Percentiles rank a stretch among this genome's conserved stretches.
Evolutionary conservation across 2,329 filamentous ascomycete species (phyloP).

Genomic region (Zymoseptoria tritici): DNA sequence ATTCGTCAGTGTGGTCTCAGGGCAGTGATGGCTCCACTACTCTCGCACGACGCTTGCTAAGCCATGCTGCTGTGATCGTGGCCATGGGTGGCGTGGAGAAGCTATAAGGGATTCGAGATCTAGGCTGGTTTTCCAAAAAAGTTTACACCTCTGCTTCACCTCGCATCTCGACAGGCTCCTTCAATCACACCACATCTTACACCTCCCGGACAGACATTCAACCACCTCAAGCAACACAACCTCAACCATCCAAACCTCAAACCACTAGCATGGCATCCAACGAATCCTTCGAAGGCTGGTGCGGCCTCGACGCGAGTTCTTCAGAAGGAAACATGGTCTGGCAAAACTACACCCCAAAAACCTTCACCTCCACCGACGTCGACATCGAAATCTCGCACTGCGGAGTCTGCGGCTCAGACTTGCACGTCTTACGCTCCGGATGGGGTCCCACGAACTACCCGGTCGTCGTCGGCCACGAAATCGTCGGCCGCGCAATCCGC

Average conservation of each 20-base stretch:
- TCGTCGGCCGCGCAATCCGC: conserved; percentile 29
- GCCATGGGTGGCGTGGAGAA: not conserved
- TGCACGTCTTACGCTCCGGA: conserved; percentile 31
- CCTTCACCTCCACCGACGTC: conserved; percentile 34
- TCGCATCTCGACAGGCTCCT: not conserved
- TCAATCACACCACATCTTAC: not conserved
- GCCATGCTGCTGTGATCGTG: not conserved
- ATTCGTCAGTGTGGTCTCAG: not conserved
- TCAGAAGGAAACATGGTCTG: conserved; percentile 49
- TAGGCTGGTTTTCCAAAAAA: not conserved
- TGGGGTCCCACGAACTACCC: conserved; percentile 29
- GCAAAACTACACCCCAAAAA: conserved; percentile 38
- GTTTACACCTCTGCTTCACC: not conserved
- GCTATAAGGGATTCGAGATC: not conserved
- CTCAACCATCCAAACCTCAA: not conserved
- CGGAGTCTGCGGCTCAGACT: conserved; percentile 29
- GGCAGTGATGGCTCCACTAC: not conserved
- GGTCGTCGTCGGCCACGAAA: conserved; percentile 30
- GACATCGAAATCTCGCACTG: conserved; percentile 36
- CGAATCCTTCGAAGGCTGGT: conserved; percentile 52
- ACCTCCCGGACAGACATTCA: not conserved
- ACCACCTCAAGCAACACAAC: not conserved
- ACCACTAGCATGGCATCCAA: conserved; percentile 22
- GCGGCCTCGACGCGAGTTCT: conserved; percentile 43
- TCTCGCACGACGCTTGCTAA: not conserved